Evolutionary conservation across 106 monocot genomes (phyloP), one percentile per base, ranked within the genome.

Genomic region (Hemerocallis citrina): DNA sequence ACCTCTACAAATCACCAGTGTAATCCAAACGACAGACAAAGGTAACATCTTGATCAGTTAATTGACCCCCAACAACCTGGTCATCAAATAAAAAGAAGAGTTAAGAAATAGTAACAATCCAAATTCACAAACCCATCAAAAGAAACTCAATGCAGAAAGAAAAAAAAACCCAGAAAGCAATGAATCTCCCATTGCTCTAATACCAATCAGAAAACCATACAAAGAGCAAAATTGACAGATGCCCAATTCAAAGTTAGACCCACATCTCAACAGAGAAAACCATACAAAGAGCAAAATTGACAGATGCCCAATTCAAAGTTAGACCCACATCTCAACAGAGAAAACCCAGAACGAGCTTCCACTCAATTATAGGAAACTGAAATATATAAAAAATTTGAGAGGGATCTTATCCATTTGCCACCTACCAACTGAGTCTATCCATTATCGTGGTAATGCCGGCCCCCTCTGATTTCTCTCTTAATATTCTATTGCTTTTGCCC

Each of bases 361-460:
- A n/a, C n/a, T n/a, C n/a, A n/a, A n/a, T n/a, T n/a, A n/a, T n/a
- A 38, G 10, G 1, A 22, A 38, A 19, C 7, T 38, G 21, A 11
- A 37, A 0, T 39, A 14, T 24, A 35, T 27, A 57, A 57, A 36
- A 54, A 19, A 19, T 29, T 34, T n/a, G n/a, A n/a, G 21, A 56
- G 7, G 55, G 35, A 57, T 57, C 34, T 60, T 60, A 60, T 60
- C 59, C 59, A 60, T 22, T 39, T 0, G 37, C 6, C 33, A 57
- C 1, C 39, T 24, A 41, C 22, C 40, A 22, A 37, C 6, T 1
- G 59, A 60, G 40, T 39, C 7, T 60, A 60, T 60, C 35, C 59
- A 27, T 40, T 16, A 23, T 10, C 15, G n/a, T 37, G 37, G 10
- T 21, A 34, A 25, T 23, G 49, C 9, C 10, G 49, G 49, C 10